phyloP scores from a whole-genome alignment of 2,329 filamentous ascomycete species.

The Akanthomyces uredinophilus region DNA sequence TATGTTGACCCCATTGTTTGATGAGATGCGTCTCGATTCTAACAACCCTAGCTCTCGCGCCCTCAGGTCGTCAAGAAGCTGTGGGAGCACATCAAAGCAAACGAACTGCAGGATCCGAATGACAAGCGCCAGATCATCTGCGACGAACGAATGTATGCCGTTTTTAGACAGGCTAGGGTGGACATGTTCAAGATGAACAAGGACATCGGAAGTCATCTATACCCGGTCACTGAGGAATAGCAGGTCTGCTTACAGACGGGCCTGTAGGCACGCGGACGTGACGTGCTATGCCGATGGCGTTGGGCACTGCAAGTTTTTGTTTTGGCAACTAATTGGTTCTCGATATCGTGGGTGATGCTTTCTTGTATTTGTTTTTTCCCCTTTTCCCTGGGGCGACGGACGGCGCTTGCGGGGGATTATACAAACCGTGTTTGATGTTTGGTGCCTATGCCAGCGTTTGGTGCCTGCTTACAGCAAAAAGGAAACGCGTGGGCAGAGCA shows the following conservation, averaged over 20 bases:
- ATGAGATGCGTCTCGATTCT: neutral
- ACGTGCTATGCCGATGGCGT: slow-evolving; percentile 8
- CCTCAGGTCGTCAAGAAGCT: slow-evolving; percentile 95
- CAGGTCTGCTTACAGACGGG: neutral
- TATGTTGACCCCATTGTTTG: slow-evolving; percentile 32
- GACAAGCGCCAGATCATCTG: slow-evolving; percentile 92
- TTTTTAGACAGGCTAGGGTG: slow-evolving; percentile 86
- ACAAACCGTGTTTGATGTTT: neutral
- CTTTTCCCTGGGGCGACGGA: slow-evolving; percentile 3
- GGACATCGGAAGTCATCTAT: slow-evolving; percentile 82
- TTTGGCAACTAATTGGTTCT: neutral
- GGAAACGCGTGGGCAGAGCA: neutral
- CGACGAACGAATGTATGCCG: slow-evolving; percentile 83
- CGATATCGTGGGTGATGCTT: neutral
- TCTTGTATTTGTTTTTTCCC: neutral
- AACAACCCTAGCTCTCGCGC: slow-evolving; percentile 64
- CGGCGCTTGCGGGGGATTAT: slow-evolving; percentile 4
- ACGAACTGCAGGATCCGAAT: slow-evolving; percentile 80
- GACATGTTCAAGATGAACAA: slow-evolving; percentile 99
- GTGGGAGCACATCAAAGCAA: slow-evolving; percentile 89
- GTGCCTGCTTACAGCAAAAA: neutral
- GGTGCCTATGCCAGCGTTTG: neutral
- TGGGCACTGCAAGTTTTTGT: slow-evolving; percentile 1
- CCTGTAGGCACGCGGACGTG: neutral
- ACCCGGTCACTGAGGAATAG: slow-evolving; percentile 68